phyloP scores from a whole-genome alignment of 768 basidiomycete species.

The Pisolithus microcarpus region DNA sequence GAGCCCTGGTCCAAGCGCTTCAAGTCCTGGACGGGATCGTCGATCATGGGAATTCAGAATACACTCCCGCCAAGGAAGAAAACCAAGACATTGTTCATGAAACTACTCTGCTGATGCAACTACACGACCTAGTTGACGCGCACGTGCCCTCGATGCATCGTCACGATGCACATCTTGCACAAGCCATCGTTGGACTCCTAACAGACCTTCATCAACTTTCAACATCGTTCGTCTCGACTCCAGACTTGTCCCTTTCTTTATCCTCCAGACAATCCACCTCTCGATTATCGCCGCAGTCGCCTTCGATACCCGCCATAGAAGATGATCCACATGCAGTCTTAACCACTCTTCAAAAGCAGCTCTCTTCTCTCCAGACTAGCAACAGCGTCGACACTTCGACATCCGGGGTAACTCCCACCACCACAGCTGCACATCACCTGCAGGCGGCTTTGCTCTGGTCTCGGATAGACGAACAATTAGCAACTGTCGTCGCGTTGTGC shows the following conservation, averaged over 20 bases:
- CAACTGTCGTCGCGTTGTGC: slow-evolving; percentile 59
- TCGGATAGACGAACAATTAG: slow-evolving; percentile 67
- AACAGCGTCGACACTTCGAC: slow-evolving; percentile 4
- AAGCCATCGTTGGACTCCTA: slow-evolving; percentile 62
- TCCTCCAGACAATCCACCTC: neutral
- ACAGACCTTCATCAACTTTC: slow-evolving; percentile 62
- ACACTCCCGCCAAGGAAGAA: neutral
- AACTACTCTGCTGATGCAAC: slow-evolving; percentile 50
- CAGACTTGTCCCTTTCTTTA: slow-evolving; percentile 4
- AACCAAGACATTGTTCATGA: slow-evolving; percentile 42
- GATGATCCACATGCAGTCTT: slow-evolving; percentile 37
- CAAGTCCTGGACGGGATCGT: slow-evolving; percentile 5
- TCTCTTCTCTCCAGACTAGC: slow-evolving; percentile 54
- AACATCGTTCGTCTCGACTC: slow-evolving; percentile 13
- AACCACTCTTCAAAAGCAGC: slow-evolving; percentile 56
- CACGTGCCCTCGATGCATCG: slow-evolving; percentile 37
- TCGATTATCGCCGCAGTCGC: neutral
- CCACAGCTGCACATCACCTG: slow-evolving; percentile 41
- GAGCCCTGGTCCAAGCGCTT: slow-evolving; percentile 15
- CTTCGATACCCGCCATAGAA: slow-evolving; percentile 5
- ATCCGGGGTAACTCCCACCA: slow-evolving; percentile 1
- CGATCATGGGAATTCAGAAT: neutral
- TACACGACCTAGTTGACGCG: slow-evolving; percentile 46
- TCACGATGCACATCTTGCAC: slow-evolving; percentile 57
- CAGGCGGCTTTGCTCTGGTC: slow-evolving; percentile 68